Evolutionary conservation across 2,329 filamentous ascomycete genomes (phyloP), one percentile per base, ranked within the genome.

Genomic region (Stenocarpella maydis): DNA sequence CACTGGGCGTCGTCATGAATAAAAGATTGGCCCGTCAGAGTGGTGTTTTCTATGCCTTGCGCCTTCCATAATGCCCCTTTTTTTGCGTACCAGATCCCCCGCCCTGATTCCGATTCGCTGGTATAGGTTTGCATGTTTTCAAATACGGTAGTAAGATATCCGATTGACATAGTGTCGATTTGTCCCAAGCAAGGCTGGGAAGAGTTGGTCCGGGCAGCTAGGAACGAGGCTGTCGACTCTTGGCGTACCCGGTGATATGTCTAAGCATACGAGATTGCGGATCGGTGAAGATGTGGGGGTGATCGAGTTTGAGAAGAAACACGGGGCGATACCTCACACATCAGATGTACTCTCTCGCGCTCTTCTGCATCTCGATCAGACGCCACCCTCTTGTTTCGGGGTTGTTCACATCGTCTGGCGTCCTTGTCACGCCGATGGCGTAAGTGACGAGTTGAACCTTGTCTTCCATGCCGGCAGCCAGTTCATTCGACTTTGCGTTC

Each of bases 361-460:
- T 97, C 90, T 99, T 99, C 82, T 99, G 96, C 85, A 99, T 90
- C 84, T 99, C 96, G 78, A 99, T 98, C 80, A 99, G 85, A 77
- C 95, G 91, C 96, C 96, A 99, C 39, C 96, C 96, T 77, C 95
- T 88, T 14, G 96, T 99, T 84, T 99, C 96, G 2, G 94, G 93
- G 80, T 99, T 98, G 85, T 91, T 95, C 74, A 98, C 95, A 75
- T 99, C 96, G 78, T 99, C 96, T 2, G 96, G 91, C 71, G 97
- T 90, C 73, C 96, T 87, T 4, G 96, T 99, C 71, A 99, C 92
- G 75, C 96, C 96, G 75, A 99, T 98, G 72, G 95, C 96, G 78
- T 99, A 99, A 2, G 96, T 98, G 74, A 99, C 96, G 74, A 97
- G 90, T 82, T 99, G 96, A 28, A 99, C 96, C 83, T 95, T 97